Conservation (phyloP, 345 rosid species). For the Boechera stricta region DNA sequence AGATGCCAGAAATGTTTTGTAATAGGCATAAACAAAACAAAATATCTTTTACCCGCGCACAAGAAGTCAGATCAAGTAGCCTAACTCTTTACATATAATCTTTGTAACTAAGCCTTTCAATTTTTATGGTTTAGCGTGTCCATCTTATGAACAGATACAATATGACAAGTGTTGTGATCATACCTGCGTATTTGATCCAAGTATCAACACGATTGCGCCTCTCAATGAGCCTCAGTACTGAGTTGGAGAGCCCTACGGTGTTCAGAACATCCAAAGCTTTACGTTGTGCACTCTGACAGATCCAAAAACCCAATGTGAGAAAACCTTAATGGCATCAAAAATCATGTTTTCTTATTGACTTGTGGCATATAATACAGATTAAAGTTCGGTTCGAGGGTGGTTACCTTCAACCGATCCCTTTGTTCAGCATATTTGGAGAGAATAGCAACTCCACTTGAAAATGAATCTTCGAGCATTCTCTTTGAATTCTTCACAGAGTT, state of each 20-base stretch:
- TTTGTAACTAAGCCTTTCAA: neutral
- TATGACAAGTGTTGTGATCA: conserved; percentile 63
- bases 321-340: neutral
- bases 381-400: too few relatives aligned
- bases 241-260: conserved; percentile 91
- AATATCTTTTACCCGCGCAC: too few relatives aligned
- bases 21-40: conserved; percentile 6
- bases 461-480: conserved; percentile 83
- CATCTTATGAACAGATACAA: conserved; percentile 68
- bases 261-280: conserved; percentile 88
- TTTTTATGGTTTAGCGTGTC: conserved; percentile 45
- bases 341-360: neutral
- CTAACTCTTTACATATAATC: neutral
- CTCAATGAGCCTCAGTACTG: conserved; percentile 88
- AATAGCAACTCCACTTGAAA: conserved; percentile 77
- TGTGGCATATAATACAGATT: neutral
- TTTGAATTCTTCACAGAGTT: conserved; percentile 81
- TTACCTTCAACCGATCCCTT: conserved; percentile 90
- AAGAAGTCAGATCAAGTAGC: too few relatives aligned
- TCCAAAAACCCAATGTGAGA: neutral
- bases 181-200: conserved; percentile 88
- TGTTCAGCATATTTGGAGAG: conserved; percentile 89
- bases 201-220: conserved; percentile 88
- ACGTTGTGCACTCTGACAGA: conserved; percentile 76
- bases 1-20: neutral